Conservation (phyloP, 805 yeast genomes). For the Kuraishia molischiana region DNA sequence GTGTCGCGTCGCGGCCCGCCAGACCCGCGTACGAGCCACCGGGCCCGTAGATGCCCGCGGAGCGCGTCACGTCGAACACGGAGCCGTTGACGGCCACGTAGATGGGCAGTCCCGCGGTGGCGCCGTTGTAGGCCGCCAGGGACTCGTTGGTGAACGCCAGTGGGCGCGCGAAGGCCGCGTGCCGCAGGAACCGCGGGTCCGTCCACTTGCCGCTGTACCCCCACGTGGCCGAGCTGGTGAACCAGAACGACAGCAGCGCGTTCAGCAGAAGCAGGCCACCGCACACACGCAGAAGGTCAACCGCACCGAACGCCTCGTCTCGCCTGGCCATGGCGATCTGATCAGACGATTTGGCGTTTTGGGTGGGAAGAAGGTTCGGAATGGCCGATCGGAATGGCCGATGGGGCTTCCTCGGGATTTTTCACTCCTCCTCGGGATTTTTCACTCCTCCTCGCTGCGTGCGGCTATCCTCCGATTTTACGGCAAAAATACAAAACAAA, state of each 20-base stretch:
- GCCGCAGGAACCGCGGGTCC: conserved; percentile 29
- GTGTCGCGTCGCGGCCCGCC: conserved; percentile 58
- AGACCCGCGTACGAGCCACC: conserved; percentile 45
- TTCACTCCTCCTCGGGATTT: background rate
- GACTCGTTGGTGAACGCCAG: conserved; percentile 32
- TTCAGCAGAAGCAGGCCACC: conserved; percentile 38
- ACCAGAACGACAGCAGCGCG: conserved; percentile 41
- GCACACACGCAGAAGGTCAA: conserved; percentile 33
- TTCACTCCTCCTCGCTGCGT: background rate
- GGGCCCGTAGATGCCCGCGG: conserved; percentile 46
- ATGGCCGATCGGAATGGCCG: background rate
- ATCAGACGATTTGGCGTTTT: background rate
- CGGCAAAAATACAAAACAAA: too few species aligned
- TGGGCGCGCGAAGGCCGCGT: conserved; percentile 10
- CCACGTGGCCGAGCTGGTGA: conserved; percentile 53
- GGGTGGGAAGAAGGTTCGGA: background rate
- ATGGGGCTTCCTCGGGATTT: background rate
- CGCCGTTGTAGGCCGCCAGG: conserved; percentile 42
- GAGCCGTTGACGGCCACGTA: conserved; percentile 50
- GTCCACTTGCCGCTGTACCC: conserved; percentile 44
- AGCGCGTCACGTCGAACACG: conserved; percentile 53
- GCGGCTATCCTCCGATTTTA: background rate
- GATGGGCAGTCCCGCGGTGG: conserved; percentile 36
- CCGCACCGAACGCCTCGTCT: conserved; percentile 13
- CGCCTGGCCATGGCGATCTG: too few species aligned